Evolutionary conservation across 441 rosid species (phyloP), one percentile per base, ranked within the genome.

Genomic region (Eruca vesicaria): DNA sequence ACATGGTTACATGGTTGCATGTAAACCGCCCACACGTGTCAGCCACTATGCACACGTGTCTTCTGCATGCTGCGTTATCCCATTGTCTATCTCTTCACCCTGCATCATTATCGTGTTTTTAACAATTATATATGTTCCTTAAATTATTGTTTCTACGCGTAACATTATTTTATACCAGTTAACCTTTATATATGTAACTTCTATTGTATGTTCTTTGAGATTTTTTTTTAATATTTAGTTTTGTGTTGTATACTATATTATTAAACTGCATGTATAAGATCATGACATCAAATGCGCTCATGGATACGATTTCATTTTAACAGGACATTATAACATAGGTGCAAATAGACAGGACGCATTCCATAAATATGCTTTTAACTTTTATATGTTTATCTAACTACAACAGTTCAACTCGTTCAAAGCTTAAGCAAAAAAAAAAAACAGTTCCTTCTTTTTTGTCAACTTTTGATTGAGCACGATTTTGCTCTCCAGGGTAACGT

Each of bases 1-100:
- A 79, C 78, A 50, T 78, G 68, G 45, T 69, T 71, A 79, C 78
- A 50, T 78, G 68, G 45, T 69, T 71, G 66, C 70, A 69, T 69
- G 71, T 75, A 64, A 71, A 36, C 63, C 66, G 43, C n/a, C 35
- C 71, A 75, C 78, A 72, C 82, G 74, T 71, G 79, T 71, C 73
- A 75, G 43, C 76, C 7, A 15, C 53, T 45, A 15, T 32, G 31
- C 59, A 64, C 72, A 79, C 79, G 82, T 74, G 79, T 65, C 76
- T 3, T 56, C 67, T 71, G 80, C 77, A 66, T 71, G 72, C 67
- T 72, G 81, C 73, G 32, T 78, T 71, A 78, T 78, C 81, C 69
- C 56, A 65, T 76, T 76, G 67, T 70, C 62, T 60, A 60, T 71
- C 59, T 77, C 77, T 50, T 65, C 58, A 20, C 43, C 56, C 72